A percentile compares a stretch with the other conserved stretches of the same genome.
Evolutionary conservation across 2,329 filamentous ascomycete genomes (phyloP).

Genomic region (Fusarium pseudonygamai): DNA sequence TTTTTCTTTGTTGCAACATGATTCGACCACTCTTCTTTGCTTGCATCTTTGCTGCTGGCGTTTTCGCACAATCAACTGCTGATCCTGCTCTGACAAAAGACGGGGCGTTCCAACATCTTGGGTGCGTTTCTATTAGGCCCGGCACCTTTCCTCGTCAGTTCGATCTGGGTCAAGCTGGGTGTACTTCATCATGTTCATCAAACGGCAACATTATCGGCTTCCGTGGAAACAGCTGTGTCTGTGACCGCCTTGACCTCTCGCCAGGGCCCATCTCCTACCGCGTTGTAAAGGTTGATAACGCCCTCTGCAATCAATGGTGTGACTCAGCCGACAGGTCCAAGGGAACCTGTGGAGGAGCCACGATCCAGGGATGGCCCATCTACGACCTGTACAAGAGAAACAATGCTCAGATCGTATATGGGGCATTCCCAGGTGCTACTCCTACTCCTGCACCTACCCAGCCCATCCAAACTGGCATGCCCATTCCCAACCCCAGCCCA

Average conservation of each 20-base stretch:
- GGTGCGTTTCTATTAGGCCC: conserved; percentile 25
- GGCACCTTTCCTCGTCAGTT: conserved; percentile 28
- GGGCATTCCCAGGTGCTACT: conserved; percentile 1
- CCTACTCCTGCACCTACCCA: conserved; percentile 10
- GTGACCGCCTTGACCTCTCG: conserved; percentile 33
- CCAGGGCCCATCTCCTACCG: conserved; percentile 18
- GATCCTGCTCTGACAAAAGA: conserved; percentile 14
- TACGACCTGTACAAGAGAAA: conserved; percentile 36
- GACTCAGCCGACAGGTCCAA: conserved; percentile 26
- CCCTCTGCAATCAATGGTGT: conserved; percentile 28
- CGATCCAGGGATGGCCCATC: conserved; percentile 24
- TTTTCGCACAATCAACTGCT: conserved; percentile 22
- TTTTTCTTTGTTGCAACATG: conserved; percentile 26
- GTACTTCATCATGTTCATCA: conserved; percentile 25
- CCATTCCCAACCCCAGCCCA: neutral
- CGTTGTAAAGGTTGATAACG: conserved; percentile 26
- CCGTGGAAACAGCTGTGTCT: conserved; percentile 24
- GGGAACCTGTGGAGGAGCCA: conserved; percentile 30
- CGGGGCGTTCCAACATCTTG: conserved; percentile 19
- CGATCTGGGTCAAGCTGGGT: conserved; percentile 6
- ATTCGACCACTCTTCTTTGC: conserved; percentile 10
- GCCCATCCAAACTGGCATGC: conserved; percentile 1
- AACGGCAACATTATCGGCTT: conserved; percentile 34
- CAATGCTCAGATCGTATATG: conserved; percentile 24
- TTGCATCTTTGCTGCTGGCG: conserved; percentile 8